These are phyloP conservation scores for Talaromyces verruculosus DNA, from an alignment of 2,329 filamentous ascomycete species.

Conservation along the genomic window DNA sequence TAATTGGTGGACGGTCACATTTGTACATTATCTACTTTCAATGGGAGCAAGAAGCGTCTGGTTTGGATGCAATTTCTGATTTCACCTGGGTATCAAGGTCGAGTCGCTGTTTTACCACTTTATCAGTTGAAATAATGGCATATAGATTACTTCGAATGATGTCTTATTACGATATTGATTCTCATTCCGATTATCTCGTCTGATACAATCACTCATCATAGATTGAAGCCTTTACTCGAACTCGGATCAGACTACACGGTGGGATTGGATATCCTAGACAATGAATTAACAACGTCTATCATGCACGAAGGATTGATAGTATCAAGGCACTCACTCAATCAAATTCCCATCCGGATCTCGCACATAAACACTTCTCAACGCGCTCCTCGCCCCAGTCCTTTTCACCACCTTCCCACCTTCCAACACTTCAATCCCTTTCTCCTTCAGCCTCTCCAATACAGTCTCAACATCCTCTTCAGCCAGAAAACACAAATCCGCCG, in stretches of 20 bases:
- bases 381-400: conserved; percentile 57
- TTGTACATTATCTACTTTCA: conserved; percentile 23
- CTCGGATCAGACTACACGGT: conserved; percentile 7
- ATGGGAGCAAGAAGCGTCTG: conserved; percentile 21
- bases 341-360: conserved; percentile 63
- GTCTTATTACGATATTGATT: conserved; percentile 18
- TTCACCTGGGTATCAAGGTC: conserved; percentile 11
- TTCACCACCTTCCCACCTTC: conserved; percentile 51
- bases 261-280: conserved; percentile 24
- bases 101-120: conserved; percentile 17
- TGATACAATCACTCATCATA: not conserved
- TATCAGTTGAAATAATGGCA: conserved; percentile 14
- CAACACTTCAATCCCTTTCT: conserved; percentile 48
- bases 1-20: conserved; percentile 10
- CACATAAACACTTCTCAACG: conserved; percentile 59
- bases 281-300: not conserved
- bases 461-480: conserved; percentile 53
- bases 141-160: conserved; percentile 19
- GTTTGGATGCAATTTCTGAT: conserved; percentile 16
- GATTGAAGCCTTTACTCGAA: not conserved
- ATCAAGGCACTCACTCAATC: conserved; percentile 55
- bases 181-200: not conserved
- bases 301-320: not conserved
- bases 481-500: conserved; percentile 61
- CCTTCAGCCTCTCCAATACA: conserved; percentile 41